phyloP scores from a whole-genome alignment of 2,329 filamentous ascomycete genomes.

The Sclerotinia borealis region DNA sequence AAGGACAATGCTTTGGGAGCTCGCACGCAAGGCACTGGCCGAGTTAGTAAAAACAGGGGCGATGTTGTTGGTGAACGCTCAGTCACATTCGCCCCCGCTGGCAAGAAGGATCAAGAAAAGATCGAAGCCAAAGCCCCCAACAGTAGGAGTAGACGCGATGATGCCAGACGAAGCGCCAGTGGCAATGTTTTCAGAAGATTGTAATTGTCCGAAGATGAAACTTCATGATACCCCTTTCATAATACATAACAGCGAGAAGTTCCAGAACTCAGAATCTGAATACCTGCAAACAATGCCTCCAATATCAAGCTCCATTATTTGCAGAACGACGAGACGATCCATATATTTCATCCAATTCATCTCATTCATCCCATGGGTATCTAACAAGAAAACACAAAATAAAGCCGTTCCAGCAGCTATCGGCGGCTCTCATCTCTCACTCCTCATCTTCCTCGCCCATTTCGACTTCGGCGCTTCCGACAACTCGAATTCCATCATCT shows the following conservation, averaged over 20 bases:
- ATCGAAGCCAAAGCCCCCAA: slow-evolving; percentile 14
- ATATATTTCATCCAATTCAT: not conserved
- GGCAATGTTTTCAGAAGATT: slow-evolving; percentile 67
- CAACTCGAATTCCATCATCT: slow-evolving; percentile 30
- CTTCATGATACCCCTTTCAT: slow-evolving; percentile 12
- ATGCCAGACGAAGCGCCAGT: slow-evolving; percentile 63
- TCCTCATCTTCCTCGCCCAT: slow-evolving; percentile 24
- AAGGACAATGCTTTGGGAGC: slow-evolving; percentile 51
- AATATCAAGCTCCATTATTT: not conserved
- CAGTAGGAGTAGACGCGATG: slow-evolving; percentile 29
- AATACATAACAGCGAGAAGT: slow-evolving; percentile 1
- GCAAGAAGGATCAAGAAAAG: slow-evolving; percentile 43
- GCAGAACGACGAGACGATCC: not conserved
- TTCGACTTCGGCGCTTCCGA: slow-evolving; percentile 30
- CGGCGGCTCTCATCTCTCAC: not conserved
- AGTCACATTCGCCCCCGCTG: slow-evolving; percentile 65
- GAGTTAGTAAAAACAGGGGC: slow-evolving; percentile 40
- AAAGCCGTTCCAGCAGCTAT: slow-evolving; percentile 6
- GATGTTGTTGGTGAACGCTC: slow-evolving; percentile 58
- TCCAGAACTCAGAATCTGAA: not conserved
- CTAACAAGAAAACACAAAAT: slow-evolving; percentile 3
- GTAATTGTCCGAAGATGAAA: slow-evolving; percentile 33
- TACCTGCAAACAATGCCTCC: not conserved
- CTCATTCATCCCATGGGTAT: not conserved
- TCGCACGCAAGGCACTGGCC: slow-evolving; percentile 45